Base-by-base conservation (phyloP, 352 stramenopile species). In the Phytopythium mirpurense region DNA sequence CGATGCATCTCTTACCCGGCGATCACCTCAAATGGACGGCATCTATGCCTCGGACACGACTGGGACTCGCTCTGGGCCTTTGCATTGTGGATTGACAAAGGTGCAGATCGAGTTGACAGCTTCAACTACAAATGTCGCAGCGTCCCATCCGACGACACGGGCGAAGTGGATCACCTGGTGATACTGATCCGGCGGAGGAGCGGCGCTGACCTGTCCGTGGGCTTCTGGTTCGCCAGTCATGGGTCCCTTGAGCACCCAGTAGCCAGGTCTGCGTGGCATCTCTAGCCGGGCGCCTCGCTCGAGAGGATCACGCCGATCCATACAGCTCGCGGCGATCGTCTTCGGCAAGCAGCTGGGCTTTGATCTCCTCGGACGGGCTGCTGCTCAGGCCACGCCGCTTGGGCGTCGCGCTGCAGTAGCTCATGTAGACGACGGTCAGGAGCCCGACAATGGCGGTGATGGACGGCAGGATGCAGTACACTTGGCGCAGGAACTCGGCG, bases 371-470 rank as follows among this genome's bases (percentile, higher is more conserved):
- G n/a, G 46, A 37, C 32, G 63, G 56, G 41, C 56, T 69, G 41
- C 54, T 67, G 14, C 51, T 62, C 47, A 72, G 59, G 14, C 50
- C 54, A 35, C 51, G 63, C 29, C 63, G 58, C 52, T 48, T 56
- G 5, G 63, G 36, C 5, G 67, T 67, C 18, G 62, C 54, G 34
- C 72, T 89, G 51, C 64, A 81, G 56, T 89, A 76, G 27, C 70
- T 73, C 78, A 93, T 93, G 53, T 86, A 90, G 40, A 86, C 51
- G 44, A 93, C 77, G 0, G 82, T 84, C 42, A 73, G 51, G 5
- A 80, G 67, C 19, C 79, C 77, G 6, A 90, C 15, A 4, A 90
- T 37, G 6, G 78, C 78, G 1, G 79, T 75, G 19, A 90, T 41
- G 1, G 78, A 83, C 5, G 82, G 79, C 24, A 93, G 19, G 7